Evolutionary conservation across 306 rosid species (phyloP).

Genomic region (Castanopsis chinensis): DNA sequence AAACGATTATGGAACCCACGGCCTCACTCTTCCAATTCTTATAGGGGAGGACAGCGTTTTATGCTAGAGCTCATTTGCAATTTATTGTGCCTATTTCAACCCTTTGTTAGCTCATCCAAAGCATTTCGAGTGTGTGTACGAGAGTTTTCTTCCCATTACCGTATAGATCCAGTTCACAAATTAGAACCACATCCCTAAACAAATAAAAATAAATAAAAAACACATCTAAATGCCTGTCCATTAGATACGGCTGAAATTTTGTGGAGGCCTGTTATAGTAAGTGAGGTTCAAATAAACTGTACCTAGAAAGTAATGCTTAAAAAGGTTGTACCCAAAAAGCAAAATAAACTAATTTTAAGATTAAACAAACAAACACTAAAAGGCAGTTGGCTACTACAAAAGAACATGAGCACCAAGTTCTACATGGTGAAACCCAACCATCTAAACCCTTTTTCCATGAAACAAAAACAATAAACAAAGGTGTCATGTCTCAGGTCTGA

Average conservation of each 20-base stretch:
- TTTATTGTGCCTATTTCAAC: neutral
- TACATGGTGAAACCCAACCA: neutral
- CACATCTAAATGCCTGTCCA: no score
- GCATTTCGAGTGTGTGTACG: constrained; percentile 1
- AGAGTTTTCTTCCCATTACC: neutral
- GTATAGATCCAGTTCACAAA: neutral
- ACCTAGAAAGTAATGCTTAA: no score
- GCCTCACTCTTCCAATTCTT: neutral
- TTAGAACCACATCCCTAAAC: neutral
- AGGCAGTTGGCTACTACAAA: neutral
- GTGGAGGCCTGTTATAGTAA: no score
- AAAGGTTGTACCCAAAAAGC: no score
- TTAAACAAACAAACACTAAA: neutral
- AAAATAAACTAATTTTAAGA: no score
- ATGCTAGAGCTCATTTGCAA: neutral
- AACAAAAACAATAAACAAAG: neutral
- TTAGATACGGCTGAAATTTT: no score
- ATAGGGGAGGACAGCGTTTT: neutral
- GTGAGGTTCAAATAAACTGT: no score
- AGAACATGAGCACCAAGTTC: neutral
- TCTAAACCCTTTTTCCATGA: neutral
- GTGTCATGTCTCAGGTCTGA: neutral
- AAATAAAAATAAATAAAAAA: neutral
- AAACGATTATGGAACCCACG: no score
- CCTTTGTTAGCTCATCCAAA: neutral